A percentile compares a stretch with the other conserved stretches of the same genome.
phyloP scores from a whole-genome alignment of 2,329 filamentous ascomycete species.

The Phaeosphaeria sp. region DNA sequence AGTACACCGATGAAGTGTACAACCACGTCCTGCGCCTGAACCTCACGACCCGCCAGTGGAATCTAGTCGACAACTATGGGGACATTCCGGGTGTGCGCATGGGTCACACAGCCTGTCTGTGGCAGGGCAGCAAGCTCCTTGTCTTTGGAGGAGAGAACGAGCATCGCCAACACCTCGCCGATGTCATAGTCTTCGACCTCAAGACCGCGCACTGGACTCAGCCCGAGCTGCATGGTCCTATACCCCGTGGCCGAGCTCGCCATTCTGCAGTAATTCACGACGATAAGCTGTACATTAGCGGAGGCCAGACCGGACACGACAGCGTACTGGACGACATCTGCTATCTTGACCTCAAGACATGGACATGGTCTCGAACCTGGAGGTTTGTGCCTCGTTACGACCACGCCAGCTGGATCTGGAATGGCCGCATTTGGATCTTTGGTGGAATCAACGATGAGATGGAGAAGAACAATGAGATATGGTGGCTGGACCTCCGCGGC shows the following conservation, averaged over 20 bases:
- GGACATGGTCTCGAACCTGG: conserved; percentile 97
- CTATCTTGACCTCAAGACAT: conserved; percentile 95
- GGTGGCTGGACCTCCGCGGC: conserved; percentile 95
- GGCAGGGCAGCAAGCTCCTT: conserved; percentile 92
- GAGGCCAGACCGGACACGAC: conserved; percentile 92
- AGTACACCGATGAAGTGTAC: conserved; percentile 98
- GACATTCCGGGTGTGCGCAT: conserved; percentile 97
- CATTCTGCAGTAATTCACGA: conserved; percentile 95
- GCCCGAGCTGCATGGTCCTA: conserved; percentile 81
- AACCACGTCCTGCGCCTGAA: conserved; percentile 95
- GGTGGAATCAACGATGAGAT: conserved; percentile 94
- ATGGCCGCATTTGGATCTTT: conserved; percentile 93
- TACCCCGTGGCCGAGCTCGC: conserved; percentile 87
- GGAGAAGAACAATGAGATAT: conserved; percentile 94
- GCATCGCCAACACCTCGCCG: conserved; percentile 91
- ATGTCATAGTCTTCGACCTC: conserved; percentile 94
- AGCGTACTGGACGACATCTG: conserved; percentile 96
- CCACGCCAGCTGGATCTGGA: conserved; percentile 92
- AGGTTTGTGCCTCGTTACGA: conserved; percentile 94
- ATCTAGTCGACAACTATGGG: conserved; percentile 95
- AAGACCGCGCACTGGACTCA: conserved; percentile 96
- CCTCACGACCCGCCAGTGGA: conserved; percentile 89
- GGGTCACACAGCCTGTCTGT: conserved; percentile 97
- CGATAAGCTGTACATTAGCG: conserved; percentile 94
- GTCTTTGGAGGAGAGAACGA: conserved; percentile 99